Conservation (phyloP, 176 grass and related monocot species). For the Microstegium vimineum region DNA sequence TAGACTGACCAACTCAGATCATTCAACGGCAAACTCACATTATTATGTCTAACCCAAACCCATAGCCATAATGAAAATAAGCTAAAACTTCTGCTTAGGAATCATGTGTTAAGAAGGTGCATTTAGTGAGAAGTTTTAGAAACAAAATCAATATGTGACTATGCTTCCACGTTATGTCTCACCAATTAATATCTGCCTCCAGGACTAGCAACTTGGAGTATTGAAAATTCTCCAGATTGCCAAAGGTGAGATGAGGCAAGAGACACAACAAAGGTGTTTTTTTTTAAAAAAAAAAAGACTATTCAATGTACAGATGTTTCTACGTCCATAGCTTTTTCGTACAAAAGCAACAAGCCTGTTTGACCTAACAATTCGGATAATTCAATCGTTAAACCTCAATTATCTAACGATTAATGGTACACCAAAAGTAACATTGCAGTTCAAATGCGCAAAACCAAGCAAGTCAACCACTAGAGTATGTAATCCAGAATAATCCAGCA, state of each 20-base stretch:
- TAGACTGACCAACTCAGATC: background rate
- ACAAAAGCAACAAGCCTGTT: too few species aligned
- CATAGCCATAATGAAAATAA: background rate
- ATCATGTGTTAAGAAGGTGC: background rate
- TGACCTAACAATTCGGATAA: background rate
- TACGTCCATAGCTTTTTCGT: background rate
- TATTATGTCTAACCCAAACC: background rate
- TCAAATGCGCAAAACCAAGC: background rate
- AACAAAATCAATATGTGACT: conserved; percentile 18
- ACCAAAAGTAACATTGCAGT: background rate
- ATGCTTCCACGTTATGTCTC: conserved; percentile 35
- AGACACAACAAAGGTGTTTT: too few species aligned
- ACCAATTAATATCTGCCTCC: conserved; percentile 30
- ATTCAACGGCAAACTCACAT: background rate
- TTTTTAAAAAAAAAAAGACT: too few species aligned
- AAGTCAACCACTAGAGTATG: background rate
- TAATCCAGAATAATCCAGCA: background rate
- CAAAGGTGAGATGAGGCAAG: conserved; percentile 11
- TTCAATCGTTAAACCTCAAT: background rate
- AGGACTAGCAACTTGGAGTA: conserved; percentile 37
- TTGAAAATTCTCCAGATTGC: conserved; percentile 7
- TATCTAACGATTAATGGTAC: background rate
- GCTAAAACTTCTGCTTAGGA: background rate
- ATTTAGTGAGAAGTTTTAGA: conserved; percentile 34
- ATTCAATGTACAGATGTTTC: background rate